Evolutionary conservation across 2,329 filamentous ascomycete genomes (phyloP).

Genomic region (Knufia fluminis): DNA sequence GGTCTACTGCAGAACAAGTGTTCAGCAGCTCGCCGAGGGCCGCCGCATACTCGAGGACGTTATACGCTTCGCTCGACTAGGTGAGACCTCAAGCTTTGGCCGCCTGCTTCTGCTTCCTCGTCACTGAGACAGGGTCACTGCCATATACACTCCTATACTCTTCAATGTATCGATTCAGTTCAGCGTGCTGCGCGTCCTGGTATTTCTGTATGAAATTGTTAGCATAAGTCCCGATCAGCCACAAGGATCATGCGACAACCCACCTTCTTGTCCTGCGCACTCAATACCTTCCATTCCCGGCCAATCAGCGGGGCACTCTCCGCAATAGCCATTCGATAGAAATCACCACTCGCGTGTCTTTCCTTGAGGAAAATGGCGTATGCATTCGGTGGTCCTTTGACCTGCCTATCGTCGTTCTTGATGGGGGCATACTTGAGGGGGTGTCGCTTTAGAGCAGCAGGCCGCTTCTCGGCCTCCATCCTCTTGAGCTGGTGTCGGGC

Average conservation of each 20-base stretch:
- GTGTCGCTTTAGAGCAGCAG: slow-evolving; percentile 12
- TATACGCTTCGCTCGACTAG: too few relatives aligned
- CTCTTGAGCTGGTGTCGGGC: slow-evolving; percentile 37
- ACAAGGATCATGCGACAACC: too few relatives aligned
- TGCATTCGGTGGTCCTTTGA: slow-evolving; percentile 34
- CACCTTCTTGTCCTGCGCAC: slow-evolving; percentile 30
- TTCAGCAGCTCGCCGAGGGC: too few relatives aligned
- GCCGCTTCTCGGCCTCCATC: slow-evolving; percentile 14
- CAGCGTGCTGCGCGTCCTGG: slow-evolving; percentile 21
- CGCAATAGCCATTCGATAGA: slow-evolving; percentile 34
- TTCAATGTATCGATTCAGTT: slow-evolving; percentile 27
- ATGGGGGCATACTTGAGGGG: slow-evolving; percentile 28
- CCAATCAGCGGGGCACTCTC: slow-evolving; percentile 36
- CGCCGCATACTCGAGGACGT: too few relatives aligned
- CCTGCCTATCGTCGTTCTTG: slow-evolving; percentile 47
- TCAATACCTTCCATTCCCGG: slow-evolving; percentile 42
- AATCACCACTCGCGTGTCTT: slow-evolving; percentile 40
- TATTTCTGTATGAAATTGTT: slow-evolving; percentile 23
- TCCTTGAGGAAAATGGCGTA: slow-evolving; percentile 40
- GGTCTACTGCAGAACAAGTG: too few relatives aligned
- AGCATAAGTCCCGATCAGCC: too few relatives aligned
- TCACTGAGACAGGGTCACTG: background rate
- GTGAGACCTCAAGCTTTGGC: too few relatives aligned
- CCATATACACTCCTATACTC: slow-evolving; percentile 32
- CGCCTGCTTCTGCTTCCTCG: background rate